These are phyloP conservation scores for Colletotrichum sp. DNA, from an alignment of 2,329 filamentous ascomycete genomes.

Conservation along the genomic window DNA sequence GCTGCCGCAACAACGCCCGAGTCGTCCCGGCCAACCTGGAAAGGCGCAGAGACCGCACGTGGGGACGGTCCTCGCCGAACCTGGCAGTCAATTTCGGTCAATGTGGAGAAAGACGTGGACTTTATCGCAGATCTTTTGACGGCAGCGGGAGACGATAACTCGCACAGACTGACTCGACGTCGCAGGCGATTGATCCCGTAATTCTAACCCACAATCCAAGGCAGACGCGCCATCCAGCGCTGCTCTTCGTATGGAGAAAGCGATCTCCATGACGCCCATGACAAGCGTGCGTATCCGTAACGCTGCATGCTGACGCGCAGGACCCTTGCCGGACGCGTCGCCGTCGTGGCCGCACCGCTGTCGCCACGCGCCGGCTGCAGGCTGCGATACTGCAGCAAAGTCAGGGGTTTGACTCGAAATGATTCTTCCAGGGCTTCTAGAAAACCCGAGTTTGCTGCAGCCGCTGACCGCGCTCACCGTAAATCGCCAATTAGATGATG, in stretches of 20 bases:
- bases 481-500: background rate
- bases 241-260: background rate
- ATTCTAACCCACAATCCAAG: background rate
- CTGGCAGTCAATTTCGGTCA: slow-evolving; percentile 1
- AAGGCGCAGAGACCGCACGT: slow-evolving; percentile 2
- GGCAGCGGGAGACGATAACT: background rate
- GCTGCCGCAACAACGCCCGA: background rate
- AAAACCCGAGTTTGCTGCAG: background rate
- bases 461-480: background rate
- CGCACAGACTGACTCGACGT: slow-evolving; percentile 1
- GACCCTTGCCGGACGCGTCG: background rate
- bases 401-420: background rate
- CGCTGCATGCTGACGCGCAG: background rate
- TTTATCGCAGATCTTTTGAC: background rate
- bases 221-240: background rate
- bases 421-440: slow-evolving; percentile 13
- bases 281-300: background rate
- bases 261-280: background rate
- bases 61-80: background rate
- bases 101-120: background rate
- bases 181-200: slow-evolving; percentile 6
- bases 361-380: background rate
- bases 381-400: background rate
- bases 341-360: background rate
- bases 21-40: background rate